Evolutionary conservation across 805 yeast species (phyloP).

Genomic region (Zygosaccharomyces kombuchaensis): DNA sequence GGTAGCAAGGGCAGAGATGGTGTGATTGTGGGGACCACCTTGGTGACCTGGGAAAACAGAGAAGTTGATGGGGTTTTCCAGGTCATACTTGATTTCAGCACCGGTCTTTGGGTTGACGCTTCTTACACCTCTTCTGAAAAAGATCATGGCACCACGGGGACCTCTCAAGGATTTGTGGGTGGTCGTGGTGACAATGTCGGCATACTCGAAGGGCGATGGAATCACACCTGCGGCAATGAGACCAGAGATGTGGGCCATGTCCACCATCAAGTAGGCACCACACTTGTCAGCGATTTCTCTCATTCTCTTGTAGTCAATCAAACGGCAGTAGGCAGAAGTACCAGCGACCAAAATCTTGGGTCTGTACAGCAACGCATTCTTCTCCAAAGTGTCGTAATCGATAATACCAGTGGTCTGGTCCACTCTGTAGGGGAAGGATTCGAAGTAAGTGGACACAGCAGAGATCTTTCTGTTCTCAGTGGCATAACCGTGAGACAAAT

Average conservation of each 20-base stretch:
- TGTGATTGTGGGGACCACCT: slow-evolving; percentile 99
- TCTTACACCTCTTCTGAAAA: slow-evolving; percentile 95
- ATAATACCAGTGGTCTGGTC: slow-evolving; percentile 88
- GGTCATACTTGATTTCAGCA: slow-evolving; percentile 82
- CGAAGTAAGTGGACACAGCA: slow-evolving; percentile 92
- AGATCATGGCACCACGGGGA: slow-evolving; percentile 99
- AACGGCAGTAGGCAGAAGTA: slow-evolving; percentile 95
- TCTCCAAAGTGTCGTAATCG: slow-evolving; percentile 92
- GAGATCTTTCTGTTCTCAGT: slow-evolving; percentile 91
- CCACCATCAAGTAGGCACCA: slow-evolving; percentile 92
- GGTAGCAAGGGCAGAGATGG: slow-evolving; percentile 94
- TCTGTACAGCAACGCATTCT: slow-evolving; percentile 85
- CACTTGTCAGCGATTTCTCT: slow-evolving; percentile 94
- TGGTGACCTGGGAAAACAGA: slow-evolving; percentile 99
- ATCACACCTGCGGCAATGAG: slow-evolving; percentile 93
- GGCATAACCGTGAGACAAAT: slow-evolving; percentile 96
- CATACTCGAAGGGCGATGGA: slow-evolving; percentile 93
- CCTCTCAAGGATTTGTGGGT: slow-evolving; percentile 99
- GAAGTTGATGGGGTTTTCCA: slow-evolving; percentile 93
- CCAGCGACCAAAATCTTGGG: slow-evolving; percentile 98
- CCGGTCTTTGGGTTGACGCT: slow-evolving; percentile 84
- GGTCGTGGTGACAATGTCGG: slow-evolving; percentile 97
- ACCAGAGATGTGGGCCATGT: slow-evolving; percentile 99
- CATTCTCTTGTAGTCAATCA: slow-evolving; percentile 95
- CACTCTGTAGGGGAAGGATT: slow-evolving; percentile 98